A percentile compares a stretch with the other conserved stretches of the same genome.
These are phyloP conservation scores for Penicillium atrosanguineum DNA, from an alignment of 495 filamentous ascomycete species.

Conservation along the genomic window DNA sequence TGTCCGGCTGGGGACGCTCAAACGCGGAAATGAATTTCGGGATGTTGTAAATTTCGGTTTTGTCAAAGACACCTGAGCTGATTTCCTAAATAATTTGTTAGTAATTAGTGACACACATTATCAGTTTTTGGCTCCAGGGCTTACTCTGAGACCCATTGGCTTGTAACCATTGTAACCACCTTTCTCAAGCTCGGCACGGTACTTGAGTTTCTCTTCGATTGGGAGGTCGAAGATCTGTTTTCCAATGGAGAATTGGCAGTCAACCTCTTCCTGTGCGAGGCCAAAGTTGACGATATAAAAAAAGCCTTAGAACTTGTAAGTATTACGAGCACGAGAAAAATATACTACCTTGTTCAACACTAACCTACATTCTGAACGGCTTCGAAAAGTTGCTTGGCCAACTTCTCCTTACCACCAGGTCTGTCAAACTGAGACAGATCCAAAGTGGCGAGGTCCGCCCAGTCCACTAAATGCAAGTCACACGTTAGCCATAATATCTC, in stretches of 20 bases:
- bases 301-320: constrained; percentile 26
- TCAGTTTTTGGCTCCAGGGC: no score
- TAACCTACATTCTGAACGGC: constrained; percentile 29
- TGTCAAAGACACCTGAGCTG: constrained; percentile 43
- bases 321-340: not conserved
- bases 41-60: constrained; percentile 56
- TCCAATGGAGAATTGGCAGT: constrained; percentile 51
- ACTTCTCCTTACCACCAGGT: constrained; percentile 48
- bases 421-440: constrained; percentile 48
- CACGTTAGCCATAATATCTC: no score
- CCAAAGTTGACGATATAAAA: constrained; percentile 52
- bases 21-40: constrained; percentile 47
- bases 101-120: no score
- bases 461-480: constrained; percentile 34
- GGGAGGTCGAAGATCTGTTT: constrained; percentile 48
- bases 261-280: constrained; percentile 48
- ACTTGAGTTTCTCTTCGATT: constrained; percentile 48
- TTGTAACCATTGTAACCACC: constrained; percentile 45
- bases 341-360: no score
- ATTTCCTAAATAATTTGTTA: no score
- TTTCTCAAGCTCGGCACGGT: constrained; percentile 41
- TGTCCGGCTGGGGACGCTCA: constrained; percentile 39
- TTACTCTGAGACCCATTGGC: constrained; percentile 15
- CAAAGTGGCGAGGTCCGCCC: constrained; percentile 53
- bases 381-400: constrained; percentile 49